A percentile compares a stretch with the other conserved stretches of the same genome.
These are phyloP conservation scores for Tephrocybe sp. DNA, from an alignment of 768 basidiomycete genomes.

Conservation along the genomic window DNA sequence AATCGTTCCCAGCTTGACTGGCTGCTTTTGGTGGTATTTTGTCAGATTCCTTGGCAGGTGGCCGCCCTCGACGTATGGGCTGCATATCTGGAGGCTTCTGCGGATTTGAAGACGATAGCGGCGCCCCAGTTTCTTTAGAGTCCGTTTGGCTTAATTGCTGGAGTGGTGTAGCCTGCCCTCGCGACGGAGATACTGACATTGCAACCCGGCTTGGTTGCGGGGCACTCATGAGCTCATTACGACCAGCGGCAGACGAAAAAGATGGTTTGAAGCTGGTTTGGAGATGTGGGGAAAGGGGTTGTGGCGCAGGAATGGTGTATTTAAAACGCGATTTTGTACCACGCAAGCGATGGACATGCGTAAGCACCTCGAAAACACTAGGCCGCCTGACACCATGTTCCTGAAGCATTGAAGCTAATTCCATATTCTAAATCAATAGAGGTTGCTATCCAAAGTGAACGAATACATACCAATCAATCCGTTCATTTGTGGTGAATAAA, in stretches of 20 bases:
- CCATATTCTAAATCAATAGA: conserved; percentile 12
- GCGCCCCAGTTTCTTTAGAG: conserved; percentile 26
- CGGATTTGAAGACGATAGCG: conserved; percentile 33
- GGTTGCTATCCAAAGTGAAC: conserved; percentile 2
- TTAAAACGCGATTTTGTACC: conserved; percentile 80
- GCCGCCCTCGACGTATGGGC: conserved; percentile 16
- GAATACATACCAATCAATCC: conserved; percentile 67
- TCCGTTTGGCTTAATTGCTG: conserved; percentile 59
- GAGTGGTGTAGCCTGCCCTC: conserved; percentile 57
- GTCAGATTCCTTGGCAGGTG: conserved; percentile 11
- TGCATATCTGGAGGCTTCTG: conserved; percentile 26
- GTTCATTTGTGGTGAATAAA: conserved; percentile 83
- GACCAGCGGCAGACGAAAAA: conserved; percentile 19
- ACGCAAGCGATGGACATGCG: conserved; percentile 79
- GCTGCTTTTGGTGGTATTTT: conserved; percentile 2
- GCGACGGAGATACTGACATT: conserved; percentile 25
- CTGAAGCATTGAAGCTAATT: conserved; percentile 84
- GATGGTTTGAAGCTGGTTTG: conserved; percentile 27
- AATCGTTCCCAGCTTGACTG: conserved; percentile 23
- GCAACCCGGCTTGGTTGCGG: conserved; percentile 20
- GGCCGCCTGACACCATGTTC: conserved; percentile 89
- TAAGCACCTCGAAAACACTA: conserved; percentile 81
- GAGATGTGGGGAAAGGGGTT: conserved; percentile 41
- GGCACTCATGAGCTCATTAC: conserved; percentile 27
- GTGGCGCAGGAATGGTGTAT: conserved; percentile 56